A percentile compares a stretch with the other conserved stretches of the same genome.
Evolutionary conservation across 345 rosid species (phyloP).

Genomic region (Sisymbrium irio): DNA sequence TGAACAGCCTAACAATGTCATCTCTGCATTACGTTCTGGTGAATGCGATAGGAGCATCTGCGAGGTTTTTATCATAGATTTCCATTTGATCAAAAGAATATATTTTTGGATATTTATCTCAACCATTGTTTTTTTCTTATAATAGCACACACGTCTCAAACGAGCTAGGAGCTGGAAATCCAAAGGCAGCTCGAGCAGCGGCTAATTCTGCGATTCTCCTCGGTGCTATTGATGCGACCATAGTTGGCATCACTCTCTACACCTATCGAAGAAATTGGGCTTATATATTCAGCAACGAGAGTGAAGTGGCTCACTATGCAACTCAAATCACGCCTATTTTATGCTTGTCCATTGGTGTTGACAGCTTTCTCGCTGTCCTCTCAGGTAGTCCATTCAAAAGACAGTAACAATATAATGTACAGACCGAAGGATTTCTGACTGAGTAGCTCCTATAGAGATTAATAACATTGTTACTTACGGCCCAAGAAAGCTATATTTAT

Average conservation of each 20-base stretch:
- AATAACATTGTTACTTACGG: not conserved
- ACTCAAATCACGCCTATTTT: conserved; percentile 38
- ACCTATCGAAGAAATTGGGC: conserved; percentile 33
- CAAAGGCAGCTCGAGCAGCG: conserved; percentile 40
- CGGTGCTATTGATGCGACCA: conserved; percentile 27
- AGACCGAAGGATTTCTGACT: not conserved
- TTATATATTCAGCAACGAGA: conserved; percentile 36
- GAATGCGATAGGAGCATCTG: conserved; percentile 50
- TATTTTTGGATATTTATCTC: not conserved
- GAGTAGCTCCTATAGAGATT: not conserved
- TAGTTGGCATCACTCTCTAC: conserved; percentile 34
- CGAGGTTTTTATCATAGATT: conserved; percentile 43
- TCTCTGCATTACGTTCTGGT: conserved; percentile 41
- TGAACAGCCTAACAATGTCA: conserved; percentile 42
- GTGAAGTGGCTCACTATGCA: conserved; percentile 40
- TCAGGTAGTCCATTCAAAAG: conserved; percentile 31
- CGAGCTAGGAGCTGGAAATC: conserved; percentile 50
- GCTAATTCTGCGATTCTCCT: conserved; percentile 30
- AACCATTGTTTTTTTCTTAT: not conserved
- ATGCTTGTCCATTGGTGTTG: conserved; percentile 33
- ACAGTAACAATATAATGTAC: not conserved
- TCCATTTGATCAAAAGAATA: not conserved
- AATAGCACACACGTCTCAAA: conserved; percentile 53
- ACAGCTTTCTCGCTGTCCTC: conserved; percentile 38
- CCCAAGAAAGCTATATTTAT: not conserved